Evolutionary conservation across 352 stramenopile species (phyloP).

Genomic region (Pythium vanterpoolii): DNA sequence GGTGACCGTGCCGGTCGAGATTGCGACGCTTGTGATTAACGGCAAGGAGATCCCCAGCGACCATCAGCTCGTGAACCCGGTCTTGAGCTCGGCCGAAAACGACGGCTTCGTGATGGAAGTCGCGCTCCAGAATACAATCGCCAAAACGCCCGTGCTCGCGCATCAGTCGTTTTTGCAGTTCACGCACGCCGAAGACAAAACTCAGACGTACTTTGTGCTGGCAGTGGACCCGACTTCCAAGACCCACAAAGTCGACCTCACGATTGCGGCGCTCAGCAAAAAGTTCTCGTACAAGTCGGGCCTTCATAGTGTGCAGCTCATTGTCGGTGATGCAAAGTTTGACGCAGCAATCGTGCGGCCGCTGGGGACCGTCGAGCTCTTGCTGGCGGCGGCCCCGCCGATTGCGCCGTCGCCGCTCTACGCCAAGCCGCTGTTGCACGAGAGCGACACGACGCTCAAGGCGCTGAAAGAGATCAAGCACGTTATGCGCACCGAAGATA

Average conservation of each 20-base stretch:
- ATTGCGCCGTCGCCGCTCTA: slow-evolving; percentile 76
- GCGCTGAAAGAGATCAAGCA: slow-evolving; percentile 86
- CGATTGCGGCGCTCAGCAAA: slow-evolving; percentile 68
- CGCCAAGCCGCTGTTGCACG: slow-evolving; percentile 79
- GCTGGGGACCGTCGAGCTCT: slow-evolving; percentile 63
- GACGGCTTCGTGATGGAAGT: slow-evolving; percentile 61
- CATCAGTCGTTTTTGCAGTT: slow-evolving; percentile 83
- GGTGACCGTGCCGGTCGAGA: slow-evolving; percentile 63
- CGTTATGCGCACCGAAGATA: slow-evolving; percentile 78
- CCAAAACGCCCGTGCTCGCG: slow-evolving; percentile 52
- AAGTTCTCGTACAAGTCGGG: slow-evolving; percentile 84
- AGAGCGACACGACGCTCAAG: slow-evolving; percentile 85
- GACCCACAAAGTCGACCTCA: slow-evolving; percentile 39
- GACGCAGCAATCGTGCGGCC: slow-evolving; percentile 67
- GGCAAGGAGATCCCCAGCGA: slow-evolving; percentile 41
- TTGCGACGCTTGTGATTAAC: slow-evolving; percentile 54
- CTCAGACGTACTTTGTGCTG: slow-evolving; percentile 75
- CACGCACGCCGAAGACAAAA: slow-evolving; percentile 48
- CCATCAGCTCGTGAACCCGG: slow-evolving; percentile 48
- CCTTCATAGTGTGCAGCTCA: slow-evolving; percentile 58
- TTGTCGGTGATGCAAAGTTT: slow-evolving; percentile 76
- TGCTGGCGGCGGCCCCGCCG: slow-evolving; percentile 58
- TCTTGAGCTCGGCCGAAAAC: slow-evolving; percentile 57
- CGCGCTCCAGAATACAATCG: slow-evolving; percentile 45
- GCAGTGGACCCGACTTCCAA: slow-evolving; percentile 32